Evolutionary conservation across 108 stramenopile genomes (phyloP).

Genomic region (Cyclostephanos invisitatus): DNA sequence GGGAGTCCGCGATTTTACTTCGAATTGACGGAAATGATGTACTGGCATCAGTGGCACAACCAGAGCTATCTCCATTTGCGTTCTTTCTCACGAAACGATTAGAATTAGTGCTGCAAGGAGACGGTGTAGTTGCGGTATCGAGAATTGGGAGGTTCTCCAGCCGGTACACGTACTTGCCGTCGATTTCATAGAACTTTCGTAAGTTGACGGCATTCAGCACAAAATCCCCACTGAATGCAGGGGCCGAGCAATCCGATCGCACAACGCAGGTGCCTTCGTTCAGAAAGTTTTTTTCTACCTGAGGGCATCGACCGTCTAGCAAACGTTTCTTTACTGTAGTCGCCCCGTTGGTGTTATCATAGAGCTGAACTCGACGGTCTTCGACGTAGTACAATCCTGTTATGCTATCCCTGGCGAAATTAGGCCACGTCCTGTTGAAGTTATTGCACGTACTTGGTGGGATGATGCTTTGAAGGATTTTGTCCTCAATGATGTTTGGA

Average conservation of each 20-base stretch:
- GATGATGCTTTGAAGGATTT: slow-evolving; percentile 7
- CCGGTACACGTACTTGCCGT: slow-evolving; percentile 34
- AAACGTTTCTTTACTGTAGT: slow-evolving; percentile 15
- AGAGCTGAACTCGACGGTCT: slow-evolving; percentile 28
- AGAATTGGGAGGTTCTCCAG: slow-evolving; percentile 25
- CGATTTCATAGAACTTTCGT: slow-evolving; percentile 37
- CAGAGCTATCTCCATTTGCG: slow-evolving; percentile 14
- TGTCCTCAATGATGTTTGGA: slow-evolving; percentile 18
- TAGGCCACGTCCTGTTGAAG: slow-evolving; percentile 29
- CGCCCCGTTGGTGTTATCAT: slow-evolving; percentile 15
- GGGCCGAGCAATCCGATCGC: slow-evolving; percentile 24
- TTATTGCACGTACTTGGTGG: slow-evolving; percentile 6
- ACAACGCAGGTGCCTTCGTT: slow-evolving; percentile 31
- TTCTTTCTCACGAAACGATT: slow-evolving; percentile 37
- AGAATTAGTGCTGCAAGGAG: slow-evolving; percentile 14
- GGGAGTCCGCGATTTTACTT: background rate
- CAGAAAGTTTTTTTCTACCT: slow-evolving; percentile 21
- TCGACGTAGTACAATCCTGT: slow-evolving; percentile 33
- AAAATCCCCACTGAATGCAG: slow-evolving; percentile 15
- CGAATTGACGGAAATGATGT: slow-evolving; percentile 13
- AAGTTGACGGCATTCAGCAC: slow-evolving; percentile 20
- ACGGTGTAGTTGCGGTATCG: slow-evolving; percentile 28
- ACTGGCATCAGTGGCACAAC: slow-evolving; percentile 6
- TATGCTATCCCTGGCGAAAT: slow-evolving; percentile 28
- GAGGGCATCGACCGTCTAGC: slow-evolving; percentile 25